Conservation (phyloP, 192 early-diverging fungal genomes). For the Backusella mclennaniae region DNA sequence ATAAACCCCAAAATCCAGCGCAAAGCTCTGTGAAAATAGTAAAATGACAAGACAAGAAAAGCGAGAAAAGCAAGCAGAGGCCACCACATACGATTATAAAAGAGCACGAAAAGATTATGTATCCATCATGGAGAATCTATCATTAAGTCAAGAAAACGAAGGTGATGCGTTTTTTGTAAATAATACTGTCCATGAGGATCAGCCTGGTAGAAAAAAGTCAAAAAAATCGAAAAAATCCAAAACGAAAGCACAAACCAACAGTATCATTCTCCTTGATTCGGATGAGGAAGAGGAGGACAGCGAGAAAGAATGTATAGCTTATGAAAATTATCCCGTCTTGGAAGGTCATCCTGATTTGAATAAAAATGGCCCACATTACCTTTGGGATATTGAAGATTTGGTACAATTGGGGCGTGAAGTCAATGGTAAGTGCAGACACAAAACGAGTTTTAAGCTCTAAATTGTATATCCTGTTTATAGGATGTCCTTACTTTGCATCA, state of each 20-base stretch:
- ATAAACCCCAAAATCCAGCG: not conserved
- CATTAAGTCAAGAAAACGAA: not conserved
- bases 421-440: not conserved
- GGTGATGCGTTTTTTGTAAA: not conserved
- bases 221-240: not conserved
- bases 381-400: slow-evolving; percentile 65
- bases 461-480: not conserved
- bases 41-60: not conserved
- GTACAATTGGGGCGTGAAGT: slow-evolving; percentile 36
- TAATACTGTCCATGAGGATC: not conserved
- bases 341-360: slow-evolving; percentile 3
- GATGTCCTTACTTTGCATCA: slow-evolving; percentile 59
- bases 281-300: not conserved
- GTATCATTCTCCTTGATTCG: not conserved
- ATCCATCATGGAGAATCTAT: not conserved
- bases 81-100: not conserved
- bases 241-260: not conserved
- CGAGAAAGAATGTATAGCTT: slow-evolving; percentile 24
- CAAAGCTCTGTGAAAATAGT: not conserved
- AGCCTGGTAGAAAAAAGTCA: no score
- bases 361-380: not conserved
- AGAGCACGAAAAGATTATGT: not conserved
- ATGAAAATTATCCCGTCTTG: slow-evolving; percentile 6
- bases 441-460: no score
- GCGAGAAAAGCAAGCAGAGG: not conserved